phyloP scores from a whole-genome alignment of 2,329 filamentous ascomycete species.

The Neurospora crassa region DNA sequence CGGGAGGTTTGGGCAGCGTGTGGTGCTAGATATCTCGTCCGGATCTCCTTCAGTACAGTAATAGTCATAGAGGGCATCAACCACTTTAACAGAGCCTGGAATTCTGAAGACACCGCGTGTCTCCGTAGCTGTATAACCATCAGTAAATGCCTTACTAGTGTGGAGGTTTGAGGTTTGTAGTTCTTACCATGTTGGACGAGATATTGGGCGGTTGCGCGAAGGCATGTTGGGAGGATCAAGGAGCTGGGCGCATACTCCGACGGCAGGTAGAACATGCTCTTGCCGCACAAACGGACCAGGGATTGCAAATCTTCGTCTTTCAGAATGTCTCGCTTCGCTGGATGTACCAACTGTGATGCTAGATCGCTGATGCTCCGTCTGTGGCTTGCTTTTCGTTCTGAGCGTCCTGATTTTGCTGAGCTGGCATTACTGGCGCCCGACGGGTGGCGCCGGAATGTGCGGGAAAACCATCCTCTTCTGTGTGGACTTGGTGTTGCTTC shows the following conservation, averaged over 20 bases:
- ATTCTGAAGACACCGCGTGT: slow-evolving; percentile 55
- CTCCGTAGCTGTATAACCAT: slow-evolving; percentile 23
- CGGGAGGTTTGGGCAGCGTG: slow-evolving; percentile 49
- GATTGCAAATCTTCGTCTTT: slow-evolving; percentile 44
- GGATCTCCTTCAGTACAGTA: slow-evolving; percentile 45
- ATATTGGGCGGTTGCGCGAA: slow-evolving; percentile 57
- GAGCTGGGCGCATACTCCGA: slow-evolving; percentile 46
- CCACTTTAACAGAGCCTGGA: slow-evolving; percentile 45
- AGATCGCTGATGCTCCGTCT: slow-evolving; percentile 48
- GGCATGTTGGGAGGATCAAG: slow-evolving; percentile 53
- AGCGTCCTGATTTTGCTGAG: slow-evolving; percentile 11
- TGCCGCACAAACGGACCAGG: slow-evolving; percentile 54
- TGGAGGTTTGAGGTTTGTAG: neutral
- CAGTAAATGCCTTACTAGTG: slow-evolving; percentile 6
- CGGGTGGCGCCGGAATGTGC: slow-evolving; percentile 22
- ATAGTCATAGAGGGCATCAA: slow-evolving; percentile 53
- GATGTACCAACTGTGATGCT: slow-evolving; percentile 34
- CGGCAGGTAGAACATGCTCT: slow-evolving; percentile 52
- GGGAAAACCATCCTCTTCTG: slow-evolving; percentile 22
- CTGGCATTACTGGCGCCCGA: slow-evolving; percentile 20
- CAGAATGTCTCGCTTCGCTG: slow-evolving; percentile 34
- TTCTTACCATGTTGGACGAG: slow-evolving; percentile 49
- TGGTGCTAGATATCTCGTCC: slow-evolving; percentile 45
- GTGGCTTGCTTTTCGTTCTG: slow-evolving; percentile 27
- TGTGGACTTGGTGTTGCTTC: slow-evolving; percentile 8